Evolutionary conservation across 768 basidiomycete species (phyloP), one percentile per base, ranked within the genome.

Genomic region (Lepiota subincarnata): DNA sequence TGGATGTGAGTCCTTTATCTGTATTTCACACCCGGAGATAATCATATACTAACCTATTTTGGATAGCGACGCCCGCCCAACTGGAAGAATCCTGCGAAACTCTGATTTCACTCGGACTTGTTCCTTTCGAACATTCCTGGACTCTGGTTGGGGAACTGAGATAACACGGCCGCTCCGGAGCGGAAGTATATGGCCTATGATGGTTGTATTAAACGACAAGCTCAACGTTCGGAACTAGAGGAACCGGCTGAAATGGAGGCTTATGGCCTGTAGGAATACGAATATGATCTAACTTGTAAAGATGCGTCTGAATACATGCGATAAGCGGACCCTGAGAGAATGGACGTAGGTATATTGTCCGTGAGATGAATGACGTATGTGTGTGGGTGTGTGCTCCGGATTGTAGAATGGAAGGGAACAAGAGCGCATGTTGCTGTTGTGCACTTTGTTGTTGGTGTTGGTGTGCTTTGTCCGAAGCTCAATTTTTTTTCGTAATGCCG

Each of bases 1-100:
- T 70, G 11, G 81, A 84, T 77, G 86, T 86, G 56, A 59, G 76
- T 36, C 45, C n/a, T 16, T 42, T n/a, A 8, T 26, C 6, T 28
- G 36, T 34, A 43, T 40, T 43, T 48, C 45, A 52, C 26, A 41
- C 24, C 24, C 24, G 24, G 48, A 36, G 55, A 45, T 36, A 19
- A 41, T 18, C 20, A 16, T 53, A 42, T 28, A 34, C 43, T 56
- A 26, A 56, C 31, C 16, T 18, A 13, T 37, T 40, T 50, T 31
- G 40, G 36, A 22, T 42, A 60, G 59, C 56, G 57, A 48, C 52
- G 59, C 11, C 28, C 56, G 11, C 59, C 59, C 16, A 26, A 42
- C 24, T 60, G 59, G 59, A 55, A 22, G 28, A 60, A 57, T 35
- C 59, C 59, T 18, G 48, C 59, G 34, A 60, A 60, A 50, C 50